Evolutionary conservation across 345 rosid species (phyloP).

Genomic region (Salix dunnii): DNA sequence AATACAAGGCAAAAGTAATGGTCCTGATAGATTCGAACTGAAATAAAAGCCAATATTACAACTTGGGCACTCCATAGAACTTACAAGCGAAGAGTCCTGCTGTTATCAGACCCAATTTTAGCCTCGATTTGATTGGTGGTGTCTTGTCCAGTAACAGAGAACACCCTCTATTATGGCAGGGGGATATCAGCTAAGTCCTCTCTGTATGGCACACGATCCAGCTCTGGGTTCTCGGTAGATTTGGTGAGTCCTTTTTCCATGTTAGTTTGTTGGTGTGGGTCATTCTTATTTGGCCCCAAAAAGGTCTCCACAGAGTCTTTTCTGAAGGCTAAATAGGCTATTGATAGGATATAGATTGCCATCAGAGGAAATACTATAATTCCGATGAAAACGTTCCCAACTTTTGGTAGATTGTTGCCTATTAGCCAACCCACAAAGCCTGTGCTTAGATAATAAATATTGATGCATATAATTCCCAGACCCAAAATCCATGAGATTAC

Average conservation of each 20-base stretch:
- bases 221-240: background rate
- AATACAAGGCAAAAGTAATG: background rate
- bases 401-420: constrained; percentile 36
- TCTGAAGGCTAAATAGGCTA: constrained; percentile 47
- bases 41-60: background rate
- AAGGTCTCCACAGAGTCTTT: constrained; percentile 42
- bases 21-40: background rate
- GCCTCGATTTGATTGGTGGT: background rate
- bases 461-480: constrained; percentile 49
- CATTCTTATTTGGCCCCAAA: constrained; percentile 33
- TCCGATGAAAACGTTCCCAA: constrained; percentile 45
- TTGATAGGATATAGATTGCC: constrained; percentile 41
- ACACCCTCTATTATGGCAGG: constrained; percentile 25
- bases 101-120: background rate
- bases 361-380: constrained; percentile 51
- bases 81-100: background rate
- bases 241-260: constrained; percentile 28
- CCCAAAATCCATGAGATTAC: constrained; percentile 61
- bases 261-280: background rate
- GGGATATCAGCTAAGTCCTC: constrained; percentile 52
- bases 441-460: constrained; percentile 53
- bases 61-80: background rate
- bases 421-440: constrained; percentile 50
- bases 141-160: background rate
- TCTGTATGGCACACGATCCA: constrained; percentile 30